Percentiles rank a stretch among this genome's conserved stretches.
These are phyloP conservation scores for Neurospora cerealis DNA, from an alignment of 495 filamentous ascomycete genomes.

Conservation along the genomic window DNA sequence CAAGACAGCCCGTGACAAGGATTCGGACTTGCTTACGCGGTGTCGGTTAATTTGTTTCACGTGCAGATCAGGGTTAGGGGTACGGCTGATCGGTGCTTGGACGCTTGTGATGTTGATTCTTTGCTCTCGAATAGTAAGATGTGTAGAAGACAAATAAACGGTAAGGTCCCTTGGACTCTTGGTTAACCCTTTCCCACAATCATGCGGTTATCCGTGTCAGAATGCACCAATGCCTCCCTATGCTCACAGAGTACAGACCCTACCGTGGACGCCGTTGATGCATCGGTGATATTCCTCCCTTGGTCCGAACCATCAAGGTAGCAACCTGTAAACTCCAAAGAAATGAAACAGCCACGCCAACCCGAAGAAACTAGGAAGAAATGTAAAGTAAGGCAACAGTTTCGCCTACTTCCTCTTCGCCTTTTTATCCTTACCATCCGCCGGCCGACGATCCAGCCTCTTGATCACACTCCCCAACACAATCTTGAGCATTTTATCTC, in stretches of 20 bases:
- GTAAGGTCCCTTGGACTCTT: not conserved
- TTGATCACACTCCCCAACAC: slow-evolving; percentile 68
- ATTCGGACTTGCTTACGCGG: not conserved
- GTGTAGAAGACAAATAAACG: no score
- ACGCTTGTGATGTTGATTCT: not conserved
- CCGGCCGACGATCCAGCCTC: slow-evolving; percentile 40
- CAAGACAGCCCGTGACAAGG: not conserved
- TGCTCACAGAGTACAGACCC: not conserved
- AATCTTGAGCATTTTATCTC: slow-evolving; percentile 69
- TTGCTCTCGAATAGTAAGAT: no score
- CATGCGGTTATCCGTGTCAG: not conserved
- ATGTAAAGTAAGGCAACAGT: not conserved
- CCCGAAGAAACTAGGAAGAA: not conserved
- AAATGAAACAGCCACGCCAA: not conserved
- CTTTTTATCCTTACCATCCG: slow-evolving; percentile 2
- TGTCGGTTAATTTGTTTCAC: not conserved
- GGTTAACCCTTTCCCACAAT: not conserved
- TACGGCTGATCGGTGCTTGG: not conserved
- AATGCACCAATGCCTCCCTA: not conserved
- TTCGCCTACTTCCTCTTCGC: not conserved
- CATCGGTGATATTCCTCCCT: not conserved
- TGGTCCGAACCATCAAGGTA: not conserved
- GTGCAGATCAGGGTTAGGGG: not conserved
- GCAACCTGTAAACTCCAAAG: not conserved
- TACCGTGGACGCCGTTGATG: not conserved